These are phyloP conservation scores for Coccomyxa subellipsoidea DNA, from an alignment of 163 green algal genomes.

Conservation along the genomic window DNA sequence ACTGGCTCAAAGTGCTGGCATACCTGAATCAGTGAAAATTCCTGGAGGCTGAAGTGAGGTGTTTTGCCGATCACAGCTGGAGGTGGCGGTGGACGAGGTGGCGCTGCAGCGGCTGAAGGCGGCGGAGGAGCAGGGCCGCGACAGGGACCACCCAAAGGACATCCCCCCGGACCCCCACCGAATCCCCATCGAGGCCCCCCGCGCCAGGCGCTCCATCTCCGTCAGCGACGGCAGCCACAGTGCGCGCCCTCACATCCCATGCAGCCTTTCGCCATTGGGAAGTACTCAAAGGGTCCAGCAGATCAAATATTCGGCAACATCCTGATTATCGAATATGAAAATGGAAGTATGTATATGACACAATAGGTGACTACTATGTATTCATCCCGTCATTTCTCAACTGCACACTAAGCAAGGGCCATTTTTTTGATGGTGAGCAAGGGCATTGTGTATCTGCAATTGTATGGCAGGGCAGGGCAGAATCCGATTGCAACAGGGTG, in stretches of 20 bases:
- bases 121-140: neutral
- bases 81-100: neutral
- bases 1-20: too few relatives aligned
- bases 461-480: too few relatives aligned
- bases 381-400: too few relatives aligned
- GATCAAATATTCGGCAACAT: neutral
- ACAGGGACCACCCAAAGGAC: neutral
- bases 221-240: neutral
- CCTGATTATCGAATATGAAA: too few relatives aligned
- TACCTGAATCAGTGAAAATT: too few relatives aligned
- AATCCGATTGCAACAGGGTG: too few relatives aligned
- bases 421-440: too few relatives aligned
- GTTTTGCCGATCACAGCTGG: neutral
- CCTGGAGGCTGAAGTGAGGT: neutral
- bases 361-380: too few relatives aligned
- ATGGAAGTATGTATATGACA: too few relatives aligned
- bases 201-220: neutral
- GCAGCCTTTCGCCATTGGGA: neutral
- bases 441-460: too few relatives aligned
- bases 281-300: neutral
- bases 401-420: too few relatives aligned
- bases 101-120: conserved; percentile 1
- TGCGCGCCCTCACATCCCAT: neutral
- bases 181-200: conserved; percentile 5
- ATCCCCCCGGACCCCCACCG: neutral